phyloP scores from a whole-genome alignment of 2,329 filamentous ascomycete species.

The Microdochium bolleyi region DNA sequence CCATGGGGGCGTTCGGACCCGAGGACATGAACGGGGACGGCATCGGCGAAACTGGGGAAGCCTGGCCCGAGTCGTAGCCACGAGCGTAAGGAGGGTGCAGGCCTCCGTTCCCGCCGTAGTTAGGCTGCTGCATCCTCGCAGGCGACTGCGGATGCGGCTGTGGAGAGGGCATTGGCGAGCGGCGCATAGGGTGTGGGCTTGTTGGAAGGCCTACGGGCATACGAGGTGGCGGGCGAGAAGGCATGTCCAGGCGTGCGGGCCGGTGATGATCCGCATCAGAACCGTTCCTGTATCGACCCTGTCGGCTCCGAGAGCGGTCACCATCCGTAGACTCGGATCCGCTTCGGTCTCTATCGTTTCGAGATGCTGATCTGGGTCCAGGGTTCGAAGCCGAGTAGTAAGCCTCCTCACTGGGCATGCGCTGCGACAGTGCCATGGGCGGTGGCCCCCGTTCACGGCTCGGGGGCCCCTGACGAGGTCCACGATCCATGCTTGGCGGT shows the following conservation, averaged over 20 bases:
- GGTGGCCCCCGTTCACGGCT: conserved; percentile 36
- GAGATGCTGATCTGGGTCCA: conserved; percentile 15
- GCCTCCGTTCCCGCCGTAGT: conserved; percentile 20
- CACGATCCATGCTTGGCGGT: conserved; percentile 14
- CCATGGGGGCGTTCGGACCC: conserved; percentile 23
- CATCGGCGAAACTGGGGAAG: conserved; percentile 37
- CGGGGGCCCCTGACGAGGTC: conserved; percentile 23
- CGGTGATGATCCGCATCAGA: conserved; percentile 27
- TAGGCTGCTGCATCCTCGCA: conserved; percentile 13
- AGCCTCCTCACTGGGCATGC: conserved; percentile 34
- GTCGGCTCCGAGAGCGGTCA: conserved; percentile 29
- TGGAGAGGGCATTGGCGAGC: conserved; percentile 39
- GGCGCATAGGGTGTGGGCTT: conserved; percentile 11
- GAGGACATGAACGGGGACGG: conserved; percentile 23
- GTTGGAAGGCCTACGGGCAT: not conserved
- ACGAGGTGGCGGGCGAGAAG: conserved; percentile 30
- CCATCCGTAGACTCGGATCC: conserved; percentile 47
- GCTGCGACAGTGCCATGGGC: conserved; percentile 34
- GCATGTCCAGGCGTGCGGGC: conserved; percentile 23
- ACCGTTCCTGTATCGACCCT: conserved; percentile 28
- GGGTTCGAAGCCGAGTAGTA: conserved; percentile 15
- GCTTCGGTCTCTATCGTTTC: conserved; percentile 40
- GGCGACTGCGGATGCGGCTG: conserved; percentile 25
- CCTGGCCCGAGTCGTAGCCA: conserved; percentile 28
- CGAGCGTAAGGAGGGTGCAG: conserved; percentile 22